Percentiles rank a stretch among this genome's conserved stretches.
phyloP scores from a whole-genome alignment of 2,329 filamentous ascomycete species.

The Alternaria sp. region DNA sequence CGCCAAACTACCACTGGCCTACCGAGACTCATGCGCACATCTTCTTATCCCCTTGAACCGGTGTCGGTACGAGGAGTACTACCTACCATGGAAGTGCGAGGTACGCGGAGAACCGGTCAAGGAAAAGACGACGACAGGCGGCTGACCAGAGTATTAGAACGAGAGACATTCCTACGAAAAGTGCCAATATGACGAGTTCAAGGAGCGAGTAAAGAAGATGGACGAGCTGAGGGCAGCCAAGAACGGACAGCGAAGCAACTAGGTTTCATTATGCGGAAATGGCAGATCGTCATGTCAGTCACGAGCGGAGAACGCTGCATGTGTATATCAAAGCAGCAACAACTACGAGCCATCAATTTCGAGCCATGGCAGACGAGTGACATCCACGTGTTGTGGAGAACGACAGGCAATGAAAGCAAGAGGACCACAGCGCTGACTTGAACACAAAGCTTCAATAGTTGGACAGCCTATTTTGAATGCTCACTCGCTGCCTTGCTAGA shows the following conservation, averaged over 20 bases:
- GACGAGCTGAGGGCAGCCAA: slow-evolving; percentile 90
- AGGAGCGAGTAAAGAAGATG: slow-evolving; percentile 98
- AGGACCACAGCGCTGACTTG: background rate
- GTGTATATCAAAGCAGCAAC: slow-evolving; percentile 45
- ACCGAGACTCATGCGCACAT: slow-evolving; percentile 95
- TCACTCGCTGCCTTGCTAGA: background rate
- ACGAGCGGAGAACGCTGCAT: slow-evolving; percentile 31
- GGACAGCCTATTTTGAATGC: background rate
- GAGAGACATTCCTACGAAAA: slow-evolving; percentile 99
- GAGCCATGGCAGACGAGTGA: background rate
- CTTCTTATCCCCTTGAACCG: slow-evolving; percentile 95
- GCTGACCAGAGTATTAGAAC: slow-evolving; percentile 65
- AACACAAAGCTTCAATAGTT: background rate
- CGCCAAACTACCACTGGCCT: slow-evolving; percentile 84
- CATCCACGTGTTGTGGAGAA: background rate
- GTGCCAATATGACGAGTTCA: slow-evolving; percentile 99
- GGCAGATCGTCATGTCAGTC: slow-evolving; percentile 6
- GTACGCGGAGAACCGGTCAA: slow-evolving; percentile 62
- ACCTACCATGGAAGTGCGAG: slow-evolving; percentile 97
- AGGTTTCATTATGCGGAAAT: background rate
- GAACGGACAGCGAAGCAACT: slow-evolving; percentile 86
- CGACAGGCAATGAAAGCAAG: background rate
- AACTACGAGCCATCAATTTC: slow-evolving; percentile 6
- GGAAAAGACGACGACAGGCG: background rate
- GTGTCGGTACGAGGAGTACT: slow-evolving; percentile 91